A percentile compares a stretch with the other conserved stretches of the same genome.
phyloP scores from a whole-genome alignment of 257 asterid genomes.

The Solanum chilense region DNA sequence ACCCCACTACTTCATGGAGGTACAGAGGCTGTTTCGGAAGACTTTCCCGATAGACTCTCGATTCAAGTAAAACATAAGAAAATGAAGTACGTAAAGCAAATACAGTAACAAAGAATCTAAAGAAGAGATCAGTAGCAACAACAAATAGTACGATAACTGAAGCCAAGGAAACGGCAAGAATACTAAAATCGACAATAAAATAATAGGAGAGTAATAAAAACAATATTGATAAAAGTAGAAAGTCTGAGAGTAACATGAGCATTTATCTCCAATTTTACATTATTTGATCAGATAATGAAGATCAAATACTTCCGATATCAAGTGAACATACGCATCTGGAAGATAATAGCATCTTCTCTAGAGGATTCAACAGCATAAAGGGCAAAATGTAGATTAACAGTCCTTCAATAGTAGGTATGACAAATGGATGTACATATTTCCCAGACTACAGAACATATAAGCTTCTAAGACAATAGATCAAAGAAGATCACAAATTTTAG shows the following conservation, averaged over 20 bases:
- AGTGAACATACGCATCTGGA: not conserved
- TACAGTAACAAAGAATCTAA: not conserved
- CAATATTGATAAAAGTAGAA: not conserved
- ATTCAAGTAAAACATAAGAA: not conserved
- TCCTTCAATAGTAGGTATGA: not conserved
- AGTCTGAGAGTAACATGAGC: not conserved
- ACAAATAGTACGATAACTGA: too few relatives aligned
- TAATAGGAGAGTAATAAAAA: too few relatives aligned
- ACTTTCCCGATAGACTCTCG: not conserved
- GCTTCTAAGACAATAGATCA: not conserved
- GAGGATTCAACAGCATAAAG: not conserved
- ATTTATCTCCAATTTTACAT: not conserved
- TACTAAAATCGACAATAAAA: not conserved
- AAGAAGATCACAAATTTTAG: slow-evolving; percentile 5
- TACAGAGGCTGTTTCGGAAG: too few relatives aligned
- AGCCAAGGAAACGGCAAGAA: not conserved
- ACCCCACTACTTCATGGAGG: too few relatives aligned
- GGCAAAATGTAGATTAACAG: not conserved
- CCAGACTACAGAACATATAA: not conserved
- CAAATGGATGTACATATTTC: not conserved
- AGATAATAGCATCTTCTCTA: not conserved
- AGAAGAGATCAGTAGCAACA: not conserved
- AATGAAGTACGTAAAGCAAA: not conserved
- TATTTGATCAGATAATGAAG: not conserved
- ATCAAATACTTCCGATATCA: not conserved